These are phyloP conservation scores for Neurospora sp. DNA, from an alignment of 495 filamentous ascomycete genomes.

Conservation along the genomic window DNA sequence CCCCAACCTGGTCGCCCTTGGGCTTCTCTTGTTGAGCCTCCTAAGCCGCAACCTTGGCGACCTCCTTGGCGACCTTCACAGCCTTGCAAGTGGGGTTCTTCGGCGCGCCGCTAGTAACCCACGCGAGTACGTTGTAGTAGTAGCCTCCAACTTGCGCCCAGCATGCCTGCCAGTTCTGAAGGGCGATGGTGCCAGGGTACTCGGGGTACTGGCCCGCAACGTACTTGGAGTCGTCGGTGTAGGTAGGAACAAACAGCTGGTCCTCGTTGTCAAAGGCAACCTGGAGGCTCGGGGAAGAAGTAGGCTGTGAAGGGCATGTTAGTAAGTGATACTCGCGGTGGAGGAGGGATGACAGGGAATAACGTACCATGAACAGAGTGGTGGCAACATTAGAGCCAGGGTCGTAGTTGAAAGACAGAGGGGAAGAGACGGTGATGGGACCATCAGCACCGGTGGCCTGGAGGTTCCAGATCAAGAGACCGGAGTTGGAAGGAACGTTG, in stretches of 20 bases:
- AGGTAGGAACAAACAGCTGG: conserved; percentile 33
- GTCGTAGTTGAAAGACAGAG: conserved; percentile 30
- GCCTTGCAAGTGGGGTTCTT: conserved; percentile 47
- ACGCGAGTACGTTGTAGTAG: conserved; percentile 40
- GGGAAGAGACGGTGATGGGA: conserved; percentile 21
- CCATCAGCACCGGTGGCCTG: conserved; percentile 14
- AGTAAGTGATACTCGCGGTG: conserved; percentile 40
- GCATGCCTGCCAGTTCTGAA: conserved; percentile 44
- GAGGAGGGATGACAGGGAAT: conserved; percentile 28
- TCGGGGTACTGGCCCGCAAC: conserved; percentile 8
- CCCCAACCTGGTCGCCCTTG: neutral
- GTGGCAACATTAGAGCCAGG: conserved; percentile 42
- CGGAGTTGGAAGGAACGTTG: conserved; percentile 13
- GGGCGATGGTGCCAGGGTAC: conserved; percentile 1
- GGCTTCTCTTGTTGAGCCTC: neutral
- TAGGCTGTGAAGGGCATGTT: conserved; percentile 10
- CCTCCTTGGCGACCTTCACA: conserved; percentile 26
- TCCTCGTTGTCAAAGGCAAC: conserved; percentile 36
- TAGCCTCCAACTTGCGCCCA: conserved; percentile 40
- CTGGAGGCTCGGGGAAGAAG: conserved; percentile 2
- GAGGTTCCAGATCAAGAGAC: conserved; percentile 35
- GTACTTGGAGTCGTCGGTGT: conserved; percentile 33
- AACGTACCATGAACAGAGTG: conserved; percentile 21
- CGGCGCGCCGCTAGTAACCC: conserved; percentile 34
- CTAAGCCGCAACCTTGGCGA: neutral